These are phyloP conservation scores for Choanephora cucurbitarum DNA, from an alignment of 371 early-diverging fungal species.

Conservation along the genomic window DNA sequence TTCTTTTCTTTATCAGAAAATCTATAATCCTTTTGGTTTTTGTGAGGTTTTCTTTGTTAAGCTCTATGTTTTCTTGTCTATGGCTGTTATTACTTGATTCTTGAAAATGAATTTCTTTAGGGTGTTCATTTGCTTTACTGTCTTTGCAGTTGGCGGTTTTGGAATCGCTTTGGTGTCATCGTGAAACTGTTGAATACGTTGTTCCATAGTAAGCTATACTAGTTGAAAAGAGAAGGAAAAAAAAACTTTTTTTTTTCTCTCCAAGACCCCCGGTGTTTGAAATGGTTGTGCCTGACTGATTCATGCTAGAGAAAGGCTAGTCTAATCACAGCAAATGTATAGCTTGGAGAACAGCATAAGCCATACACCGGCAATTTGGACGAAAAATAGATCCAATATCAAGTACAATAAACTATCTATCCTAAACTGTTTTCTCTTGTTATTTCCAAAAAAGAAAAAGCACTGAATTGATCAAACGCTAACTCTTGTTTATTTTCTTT, in stretches of 20 bases:
- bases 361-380: no score
- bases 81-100: slow-evolving; percentile 24
- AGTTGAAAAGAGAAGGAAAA: neutral
- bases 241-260: slow-evolving; percentile 1
- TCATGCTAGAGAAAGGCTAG: no score
- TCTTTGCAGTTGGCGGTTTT: slow-evolving; percentile 38
- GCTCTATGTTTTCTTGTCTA: neutral
- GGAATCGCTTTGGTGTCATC: slow-evolving; percentile 39
- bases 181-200: slow-evolving; percentile 40
- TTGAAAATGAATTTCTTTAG: slow-evolving; percentile 36
- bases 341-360: no score
- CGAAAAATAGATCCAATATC: no score
- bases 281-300: no score
- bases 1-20: slow-evolving; percentile 46
- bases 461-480: no score
- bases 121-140: slow-evolving; percentile 36
- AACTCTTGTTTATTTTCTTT: slow-evolving; percentile 1
- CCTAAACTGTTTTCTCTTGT: no score
- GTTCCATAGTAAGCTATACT: slow-evolving; percentile 25
- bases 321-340: no score
- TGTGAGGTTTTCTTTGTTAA: no score
- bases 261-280: no score
- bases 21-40: slow-evolving; percentile 35
- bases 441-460: no score
- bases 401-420: no score